Conservation (phyloP, 169 alveolate species). For the Cardiosporidium cionae region DNA sequence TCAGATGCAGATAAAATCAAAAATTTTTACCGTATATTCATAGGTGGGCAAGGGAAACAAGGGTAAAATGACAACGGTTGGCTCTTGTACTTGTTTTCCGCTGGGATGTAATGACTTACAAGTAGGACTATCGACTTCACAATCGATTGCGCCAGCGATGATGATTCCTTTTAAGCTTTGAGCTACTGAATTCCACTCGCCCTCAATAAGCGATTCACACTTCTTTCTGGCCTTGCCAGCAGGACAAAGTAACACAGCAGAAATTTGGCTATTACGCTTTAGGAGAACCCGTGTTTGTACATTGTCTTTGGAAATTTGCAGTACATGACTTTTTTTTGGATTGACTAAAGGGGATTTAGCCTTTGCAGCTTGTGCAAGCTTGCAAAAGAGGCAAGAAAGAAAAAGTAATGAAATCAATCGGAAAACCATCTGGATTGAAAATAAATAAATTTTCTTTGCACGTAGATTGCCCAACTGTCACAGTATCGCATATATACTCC, state of each 20-base stretch:
- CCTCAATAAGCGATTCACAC: not conserved
- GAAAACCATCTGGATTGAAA: too few relatives aligned
- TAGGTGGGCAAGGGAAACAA: not conserved
- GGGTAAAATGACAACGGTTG: not conserved
- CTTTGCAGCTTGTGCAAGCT: too few relatives aligned
- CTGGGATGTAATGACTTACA: not conserved
- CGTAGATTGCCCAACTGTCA: too few relatives aligned
- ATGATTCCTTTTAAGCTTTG: not conserved
- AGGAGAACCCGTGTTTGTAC: not conserved
- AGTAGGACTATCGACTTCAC: not conserved
- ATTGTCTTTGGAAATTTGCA: not conserved
- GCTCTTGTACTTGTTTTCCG: not conserved
- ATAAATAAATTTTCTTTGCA: too few relatives aligned
- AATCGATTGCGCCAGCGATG: not conserved
- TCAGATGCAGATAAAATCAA: too few relatives aligned
- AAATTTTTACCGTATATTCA: too few relatives aligned
- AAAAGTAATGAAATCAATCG: too few relatives aligned
- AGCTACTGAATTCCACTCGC: not conserved
- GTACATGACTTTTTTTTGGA: not conserved
- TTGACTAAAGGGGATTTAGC: not conserved
- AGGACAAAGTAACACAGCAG: not conserved
- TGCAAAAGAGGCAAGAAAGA: too few relatives aligned
- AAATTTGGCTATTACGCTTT: not conserved
- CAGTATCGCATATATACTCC: too few relatives aligned
- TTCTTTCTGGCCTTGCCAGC: not conserved